Percentiles rank a stretch among this genome's conserved stretches.
Evolutionary conservation across 352 stramenopile species (phyloP).

Genomic region (Phytophthora aleatoria): DNA sequence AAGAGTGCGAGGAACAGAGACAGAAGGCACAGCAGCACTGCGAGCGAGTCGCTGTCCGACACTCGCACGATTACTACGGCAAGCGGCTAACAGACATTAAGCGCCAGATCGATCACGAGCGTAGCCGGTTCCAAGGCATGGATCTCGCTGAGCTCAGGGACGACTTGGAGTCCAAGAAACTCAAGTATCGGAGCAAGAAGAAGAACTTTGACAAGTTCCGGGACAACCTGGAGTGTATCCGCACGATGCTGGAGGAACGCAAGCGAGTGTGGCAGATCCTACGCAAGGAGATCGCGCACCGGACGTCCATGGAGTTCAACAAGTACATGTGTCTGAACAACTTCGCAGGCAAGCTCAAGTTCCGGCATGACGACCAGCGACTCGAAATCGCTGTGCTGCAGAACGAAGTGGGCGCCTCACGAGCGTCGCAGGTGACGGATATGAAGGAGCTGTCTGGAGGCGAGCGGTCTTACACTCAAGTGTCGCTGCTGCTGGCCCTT

Average conservation of each 20-base stretch:
- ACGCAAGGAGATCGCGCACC: slow-evolving; percentile 78
- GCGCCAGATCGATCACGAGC: slow-evolving; percentile 76
- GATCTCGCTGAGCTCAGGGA: slow-evolving; percentile 74
- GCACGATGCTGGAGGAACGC: slow-evolving; percentile 77
- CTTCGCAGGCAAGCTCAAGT: slow-evolving; percentile 85
- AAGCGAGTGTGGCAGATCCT: slow-evolving; percentile 78
- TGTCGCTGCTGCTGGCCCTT: slow-evolving; percentile 96
- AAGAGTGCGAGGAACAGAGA: slow-evolving; percentile 64
- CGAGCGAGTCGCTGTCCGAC: slow-evolving; percentile 63
- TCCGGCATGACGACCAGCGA: slow-evolving; percentile 73
- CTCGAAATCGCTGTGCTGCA: slow-evolving; percentile 84
- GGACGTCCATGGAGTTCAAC: slow-evolving; percentile 85
- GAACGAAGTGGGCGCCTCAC: slow-evolving; percentile 73
- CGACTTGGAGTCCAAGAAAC: slow-evolving; percentile 74
- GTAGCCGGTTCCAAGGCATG: slow-evolving; percentile 81
- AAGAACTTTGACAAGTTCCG: slow-evolving; percentile 62
- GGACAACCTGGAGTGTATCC: slow-evolving; percentile 65
- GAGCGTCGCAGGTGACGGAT: slow-evolving; percentile 91
- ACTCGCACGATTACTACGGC: slow-evolving; percentile 81
- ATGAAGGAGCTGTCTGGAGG: slow-evolving; percentile 98
- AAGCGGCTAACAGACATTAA: slow-evolving; percentile 82
- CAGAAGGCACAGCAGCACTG: slow-evolving; percentile 68
- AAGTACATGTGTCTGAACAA: slow-evolving; percentile 86
- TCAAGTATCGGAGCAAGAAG: slow-evolving; percentile 78
- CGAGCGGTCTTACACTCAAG: slow-evolving; percentile 96